Evolutionary conservation across 2,329 filamentous ascomycete species (phyloP), one percentile per base, ranked within the genome.

Genomic region (Diplodia sapinea): DNA sequence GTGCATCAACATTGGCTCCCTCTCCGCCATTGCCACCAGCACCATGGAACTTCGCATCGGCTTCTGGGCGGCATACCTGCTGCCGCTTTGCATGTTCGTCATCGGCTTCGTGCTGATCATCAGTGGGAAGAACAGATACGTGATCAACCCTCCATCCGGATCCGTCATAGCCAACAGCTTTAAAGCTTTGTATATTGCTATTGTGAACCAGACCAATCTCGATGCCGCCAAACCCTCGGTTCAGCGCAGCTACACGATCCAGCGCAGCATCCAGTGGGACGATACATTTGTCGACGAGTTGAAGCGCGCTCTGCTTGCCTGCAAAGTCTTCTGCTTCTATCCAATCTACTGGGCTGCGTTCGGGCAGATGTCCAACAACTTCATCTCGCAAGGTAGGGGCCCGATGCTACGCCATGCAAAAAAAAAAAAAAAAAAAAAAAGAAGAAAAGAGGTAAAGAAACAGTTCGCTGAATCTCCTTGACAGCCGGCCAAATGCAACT

Each of bases 211-310:
- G 70, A 77, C 79, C 70, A 82, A 83, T 71, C 80, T 81, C 74
- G 72, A 90, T 64, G 88, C 87, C 0, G 82, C 88, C 68, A 91
- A 90, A 78, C 88, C 87, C 2, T 85, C 84, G 5, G 87, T 85
- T 80, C 85, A 86, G 61, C 49, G 55, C 33, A 64, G 66, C 40
- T 50, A 40, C 57, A 29, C n/a, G 2, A 55, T 57, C 3, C 29
- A 33, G 4, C 33, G 56, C 31, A 51, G 43, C 13, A 76, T 87
- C 15, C 80, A 83, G 0, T 92, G 90, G 88, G 85, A 90, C 65
- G 88, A 92, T 72, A 83, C 85, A 71, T 93, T 92, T 71, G 81
- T 93, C 61, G 89, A 91, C 2, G 90, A 93, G 74, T 80, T 93
- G 61, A 90, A 89, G 80, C 88, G 88, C 50, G 86, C 86, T 1